Base-by-base conservation (phyloP, 2,329 filamentous ascomycete genomes). In the Neofusicoccum cordaticola region DNA sequence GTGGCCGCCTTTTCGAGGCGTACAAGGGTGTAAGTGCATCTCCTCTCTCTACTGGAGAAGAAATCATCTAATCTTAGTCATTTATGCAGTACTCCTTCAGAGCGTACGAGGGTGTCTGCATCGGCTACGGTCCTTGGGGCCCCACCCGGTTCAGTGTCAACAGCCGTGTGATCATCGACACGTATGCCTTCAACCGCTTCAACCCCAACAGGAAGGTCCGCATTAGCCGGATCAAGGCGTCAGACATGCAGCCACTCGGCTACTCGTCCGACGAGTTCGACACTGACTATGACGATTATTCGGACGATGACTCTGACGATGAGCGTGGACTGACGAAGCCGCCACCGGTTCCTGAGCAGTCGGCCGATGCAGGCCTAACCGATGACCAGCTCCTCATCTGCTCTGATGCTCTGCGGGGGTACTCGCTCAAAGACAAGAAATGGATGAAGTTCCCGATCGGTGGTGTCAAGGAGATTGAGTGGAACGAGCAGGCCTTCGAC, bases 131-230 rank as follows among this genome's bases (percentile, higher is more conserved):
- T 5, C 56, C 64, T 19, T 67, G 69, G 50, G 68, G 67, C 6
- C 52, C 64, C 41, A 57, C 64, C 12, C 66, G 64, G 41, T 66
- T 64, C 60, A 65, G 64, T 51, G 63, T 66, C 31, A 64, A 79
- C 56, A 78, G 80, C 53, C 77, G 82, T 9, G 76, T 84, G 52
- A 78, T 84, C 64, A 77, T 84, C 58, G 82, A 84, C 63, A 73
- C 75, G 0, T 72, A 79, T 17, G 80, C 79, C n/a, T 82, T 62
- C 58, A 68, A 65, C 37, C 67, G 62, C 8, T 70, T 65, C 56
- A 67, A 64, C 34, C 66, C 64, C 8, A 67, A 53, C n/a, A 51
- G 34, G 17, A 69, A 62, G 64, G 60, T 47, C 35, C 63, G 39
- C 2, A 34, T 65, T 17, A 50, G 53, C 31, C 47, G 60, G 11